Conservation (phyloP, 805 yeast genomes). For the Cyberlindnera nakhonratchasimensis region DNA sequence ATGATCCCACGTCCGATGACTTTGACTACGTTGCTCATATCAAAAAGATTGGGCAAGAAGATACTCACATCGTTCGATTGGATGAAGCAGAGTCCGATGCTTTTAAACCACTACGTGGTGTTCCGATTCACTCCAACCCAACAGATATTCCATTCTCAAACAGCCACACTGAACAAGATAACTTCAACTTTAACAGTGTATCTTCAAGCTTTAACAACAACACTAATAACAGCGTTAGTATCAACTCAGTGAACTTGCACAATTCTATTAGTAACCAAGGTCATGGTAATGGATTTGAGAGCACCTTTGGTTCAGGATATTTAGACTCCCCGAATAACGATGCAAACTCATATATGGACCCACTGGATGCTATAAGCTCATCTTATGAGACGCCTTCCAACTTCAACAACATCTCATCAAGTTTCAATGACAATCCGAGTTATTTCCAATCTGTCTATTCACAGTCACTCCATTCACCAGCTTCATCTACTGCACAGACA, state of each 20-base stretch:
- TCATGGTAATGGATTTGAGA: constrained; percentile 8
- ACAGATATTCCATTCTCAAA: constrained; percentile 4
- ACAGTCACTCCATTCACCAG: constrained; percentile 23
- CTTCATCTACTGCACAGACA: constrained; percentile 25
- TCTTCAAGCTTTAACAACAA: constrained; percentile 14
- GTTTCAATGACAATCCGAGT: constrained; percentile 19
- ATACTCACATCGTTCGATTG: constrained; percentile 5
- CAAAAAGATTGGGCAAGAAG: constrained; percentile 48
- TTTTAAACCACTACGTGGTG: constrained; percentile 12
- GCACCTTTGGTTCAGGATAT: constrained; percentile 18
- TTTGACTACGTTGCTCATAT: constrained; percentile 67
- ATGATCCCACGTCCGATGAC: constrained; percentile 49
- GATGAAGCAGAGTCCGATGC: constrained; percentile 4
- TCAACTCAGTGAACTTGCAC: neutral
- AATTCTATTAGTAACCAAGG: neutral
- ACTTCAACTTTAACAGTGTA: constrained; percentile 10
- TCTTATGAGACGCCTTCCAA: constrained; percentile 29
- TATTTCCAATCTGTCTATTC: constrained; percentile 21
- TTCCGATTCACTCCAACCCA: constrained; percentile 16
- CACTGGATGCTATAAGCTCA: constrained; percentile 24
- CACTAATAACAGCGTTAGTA: constrained; percentile 7
- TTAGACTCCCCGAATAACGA: constrained; percentile 28
- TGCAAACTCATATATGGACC: constrained; percentile 26
- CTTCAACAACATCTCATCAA: constrained; percentile 16
- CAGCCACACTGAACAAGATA: constrained; percentile 3